Percentiles rank a stretch among this genome's conserved stretches.
These are phyloP conservation scores for Moesziomyces parantarcticus DNA, from an alignment of 1,284 basidiomycete species.

Conservation along the genomic window DNA sequence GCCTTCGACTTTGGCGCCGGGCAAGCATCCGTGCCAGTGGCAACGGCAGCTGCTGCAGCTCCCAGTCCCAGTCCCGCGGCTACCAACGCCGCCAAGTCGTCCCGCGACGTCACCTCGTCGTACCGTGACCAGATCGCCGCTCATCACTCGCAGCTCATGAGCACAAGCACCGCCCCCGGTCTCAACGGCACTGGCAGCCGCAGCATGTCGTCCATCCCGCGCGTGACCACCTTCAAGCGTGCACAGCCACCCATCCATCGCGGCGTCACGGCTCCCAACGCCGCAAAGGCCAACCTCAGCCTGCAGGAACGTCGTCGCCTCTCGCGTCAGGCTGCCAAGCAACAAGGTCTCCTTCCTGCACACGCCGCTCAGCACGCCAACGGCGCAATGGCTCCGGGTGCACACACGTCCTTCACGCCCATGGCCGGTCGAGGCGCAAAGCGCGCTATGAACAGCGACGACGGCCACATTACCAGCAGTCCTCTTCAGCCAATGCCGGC, in stretches of 20 bases:
- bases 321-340: conserved; percentile 47
- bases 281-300: conserved; percentile 36
- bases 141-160: conserved; percentile 51
- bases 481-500: conserved; percentile 15
- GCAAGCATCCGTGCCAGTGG: not conserved
- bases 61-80: not conserved
- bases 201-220: conserved; percentile 36
- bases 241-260: conserved; percentile 24
- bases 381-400: not conserved
- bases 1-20: conserved; percentile 17
- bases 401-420: conserved; percentile 6
- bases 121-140: conserved; percentile 51
- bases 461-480: conserved; percentile 21
- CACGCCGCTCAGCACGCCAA: conserved; percentile 15
- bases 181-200: conserved; percentile 16
- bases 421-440: conserved; percentile 39
- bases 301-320: conserved; percentile 60
- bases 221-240: conserved; percentile 41
- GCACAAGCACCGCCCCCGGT: conserved; percentile 18
- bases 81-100: conserved; percentile 1
- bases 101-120: conserved; percentile 24
- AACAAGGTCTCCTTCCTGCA: conserved; percentile 4
- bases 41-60: not conserved
- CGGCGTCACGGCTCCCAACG: conserved; percentile 23
- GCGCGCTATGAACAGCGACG: conserved; percentile 29